Evolutionary conservation across 1,284 basidiomycete species (phyloP), one percentile per base, ranked within the genome.

Genomic region (Cryptococcus neoformans): DNA sequence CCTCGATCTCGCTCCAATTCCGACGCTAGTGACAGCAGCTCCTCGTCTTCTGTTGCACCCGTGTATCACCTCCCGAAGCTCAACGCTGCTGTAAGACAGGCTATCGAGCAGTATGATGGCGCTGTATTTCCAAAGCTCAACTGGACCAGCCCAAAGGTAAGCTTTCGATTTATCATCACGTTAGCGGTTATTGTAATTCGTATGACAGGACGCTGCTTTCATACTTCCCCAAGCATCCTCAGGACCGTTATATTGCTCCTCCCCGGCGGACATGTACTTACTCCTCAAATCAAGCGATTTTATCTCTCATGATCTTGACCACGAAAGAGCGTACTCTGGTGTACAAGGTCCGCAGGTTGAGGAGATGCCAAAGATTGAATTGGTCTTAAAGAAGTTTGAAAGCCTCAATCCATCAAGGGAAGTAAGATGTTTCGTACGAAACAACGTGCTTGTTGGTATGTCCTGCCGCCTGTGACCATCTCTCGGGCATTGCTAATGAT

Each of bases 41-140:
- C 59, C 35, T 46, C 37, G 16, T 55, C 52, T 12, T 60, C 62
- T 5, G 49, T 54, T 36, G 77, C 65, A 12, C 74, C 74, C 0
- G 59, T 66, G 17, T 76, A 73, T 53, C 53, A 87, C 89, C 74
- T 76, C 4, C 90, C 91, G 0, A 85, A 86, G 55, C 78, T 97
- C 16, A 92, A 94, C 67, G 76, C 78, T 6, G 80, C 81, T 59
- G 94, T 98, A 61, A 80, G 89, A 49, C 71, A 79, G 7, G 84
- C 83, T n/a, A 80, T 98, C 11, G 66, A 77, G 34, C 78, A 83
- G 56, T 94, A 92, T 51, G 67, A 68, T 62, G 88, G 85, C 2
- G 86, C 88, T 3, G 87, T 96, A 7, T 98, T 99, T 69, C 93
- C 95, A 0, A 99, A 99, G 74, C 83, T 96, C 51, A 96, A 95